These are phyloP conservation scores for Xenosphaeropsis pyriputrescens DNA, from an alignment of 2,329 filamentous ascomycete genomes.

Conservation along the genomic window DNA sequence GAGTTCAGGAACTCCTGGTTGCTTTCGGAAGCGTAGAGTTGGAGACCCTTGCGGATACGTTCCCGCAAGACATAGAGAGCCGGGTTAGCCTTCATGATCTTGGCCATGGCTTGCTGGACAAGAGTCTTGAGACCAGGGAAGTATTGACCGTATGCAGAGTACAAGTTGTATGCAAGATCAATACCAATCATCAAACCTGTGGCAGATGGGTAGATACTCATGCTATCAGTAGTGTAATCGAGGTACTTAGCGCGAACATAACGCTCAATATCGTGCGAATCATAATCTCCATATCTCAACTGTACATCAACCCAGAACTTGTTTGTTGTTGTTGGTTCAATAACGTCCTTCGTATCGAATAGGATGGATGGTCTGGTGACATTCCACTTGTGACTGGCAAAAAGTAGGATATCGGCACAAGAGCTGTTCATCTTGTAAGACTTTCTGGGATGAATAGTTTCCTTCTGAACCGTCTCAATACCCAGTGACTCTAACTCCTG, in stretches of 20 bases:
- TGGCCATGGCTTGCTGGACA: constrained; percentile 96
- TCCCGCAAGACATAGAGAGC: constrained; percentile 91
- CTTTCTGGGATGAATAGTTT: constrained; percentile 97
- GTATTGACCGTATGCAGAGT: constrained; percentile 96
- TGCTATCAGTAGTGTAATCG: constrained; percentile 96
- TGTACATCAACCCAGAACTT: constrained; percentile 99
- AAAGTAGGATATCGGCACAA: constrained; percentile 91
- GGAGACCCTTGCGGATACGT: constrained; percentile 95
- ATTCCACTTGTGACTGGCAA: constrained; percentile 98
- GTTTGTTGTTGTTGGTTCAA: constrained; percentile 88
- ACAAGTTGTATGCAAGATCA: constrained; percentile 94
- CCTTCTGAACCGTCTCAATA: constrained; percentile 96
- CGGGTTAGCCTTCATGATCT: constrained; percentile 99
- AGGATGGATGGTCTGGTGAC: constrained; percentile 85
- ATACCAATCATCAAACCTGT: constrained; percentile 97
- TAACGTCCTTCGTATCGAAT: constrained; percentile 91
- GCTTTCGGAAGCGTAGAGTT: constrained; percentile 94
- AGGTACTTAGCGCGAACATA: constrained; percentile 97
- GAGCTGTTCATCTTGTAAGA: constrained; percentile 99
- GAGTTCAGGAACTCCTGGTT: constrained; percentile 99
- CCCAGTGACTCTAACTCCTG: constrained; percentile 91
- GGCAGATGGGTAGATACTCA: constrained; percentile 95
- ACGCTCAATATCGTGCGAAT: constrained; percentile 96
- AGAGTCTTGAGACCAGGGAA: constrained; percentile 95
- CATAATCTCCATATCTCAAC: constrained; percentile 92